Conservation (phyloP, 371 early-diverging fungal species). For the Blakeslea trispora region DNA sequence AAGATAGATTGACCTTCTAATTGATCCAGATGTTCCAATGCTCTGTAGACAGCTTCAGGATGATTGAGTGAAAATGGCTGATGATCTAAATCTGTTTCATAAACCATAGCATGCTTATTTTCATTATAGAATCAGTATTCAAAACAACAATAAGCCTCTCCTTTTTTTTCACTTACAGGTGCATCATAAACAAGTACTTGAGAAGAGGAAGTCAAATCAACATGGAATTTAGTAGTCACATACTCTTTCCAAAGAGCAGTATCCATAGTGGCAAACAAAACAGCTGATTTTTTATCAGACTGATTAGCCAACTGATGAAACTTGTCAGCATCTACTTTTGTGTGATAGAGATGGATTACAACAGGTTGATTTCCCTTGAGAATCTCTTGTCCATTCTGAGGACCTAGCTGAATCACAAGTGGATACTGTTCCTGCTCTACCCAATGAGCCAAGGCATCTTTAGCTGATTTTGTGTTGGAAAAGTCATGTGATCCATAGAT, state of each 20-base stretch:
- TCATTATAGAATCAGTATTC: too few relatives aligned
- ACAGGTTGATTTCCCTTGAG: constrained; percentile 32
- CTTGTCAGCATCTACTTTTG: constrained; percentile 22
- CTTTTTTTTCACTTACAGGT: constrained; percentile 9
- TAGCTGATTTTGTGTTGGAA: constrained; percentile 21
- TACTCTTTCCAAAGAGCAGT: constrained; percentile 24
- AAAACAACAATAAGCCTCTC: too few relatives aligned
- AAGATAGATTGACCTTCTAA: constrained; percentile 17
- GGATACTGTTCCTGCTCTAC: constrained; percentile 45
- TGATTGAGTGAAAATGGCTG: constrained; percentile 7
- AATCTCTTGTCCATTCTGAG: constrained; percentile 37
- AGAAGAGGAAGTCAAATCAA: constrained; percentile 15
- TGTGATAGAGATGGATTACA: constrained; percentile 29
- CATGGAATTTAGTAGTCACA: constrained; percentile 13
- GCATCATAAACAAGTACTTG: constrained; percentile 22
- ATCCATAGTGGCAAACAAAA: constrained; percentile 29
- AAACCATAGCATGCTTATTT: constrained; percentile 13
- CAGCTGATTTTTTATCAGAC: constrained; percentile 6
- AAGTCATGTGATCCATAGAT: constrained; percentile 33
- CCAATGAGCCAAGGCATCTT: constrained; percentile 31
- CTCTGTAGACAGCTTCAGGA: constrained; percentile 15
- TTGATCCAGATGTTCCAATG: constrained; percentile 16
- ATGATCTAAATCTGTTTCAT: constrained; percentile 6
- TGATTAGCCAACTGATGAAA: constrained; percentile 27
- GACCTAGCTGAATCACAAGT: constrained; percentile 32